These are phyloP conservation scores for Uronychia setigera DNA, from an alignment of 73 alveolate genomes.

Conservation along the genomic window DNA sequence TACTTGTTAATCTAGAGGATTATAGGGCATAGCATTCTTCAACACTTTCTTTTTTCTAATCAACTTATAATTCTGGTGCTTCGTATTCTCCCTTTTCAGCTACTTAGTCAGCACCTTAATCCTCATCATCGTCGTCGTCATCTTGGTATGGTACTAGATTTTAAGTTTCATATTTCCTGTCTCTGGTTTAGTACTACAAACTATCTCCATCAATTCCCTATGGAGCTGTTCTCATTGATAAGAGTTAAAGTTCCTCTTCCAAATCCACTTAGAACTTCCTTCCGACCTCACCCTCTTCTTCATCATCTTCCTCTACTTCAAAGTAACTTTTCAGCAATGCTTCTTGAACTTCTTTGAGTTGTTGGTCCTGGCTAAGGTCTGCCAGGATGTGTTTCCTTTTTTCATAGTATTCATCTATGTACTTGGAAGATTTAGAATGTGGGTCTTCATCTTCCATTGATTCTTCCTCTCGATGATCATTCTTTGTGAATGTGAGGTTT, in stretches of 20 bases:
- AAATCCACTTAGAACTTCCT: too few relatives aligned
- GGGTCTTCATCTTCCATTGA: not conserved
- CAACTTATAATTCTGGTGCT: not conserved
- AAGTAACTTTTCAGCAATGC: not conserved
- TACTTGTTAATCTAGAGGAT: too few relatives aligned
- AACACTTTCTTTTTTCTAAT: not conserved
- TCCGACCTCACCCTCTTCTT: not conserved
- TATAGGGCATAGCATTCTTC: not conserved
- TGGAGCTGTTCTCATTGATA: not conserved
- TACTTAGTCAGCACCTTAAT: not conserved
- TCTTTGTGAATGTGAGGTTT: not conserved
- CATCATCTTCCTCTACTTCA: not conserved
- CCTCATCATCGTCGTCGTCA: not conserved
- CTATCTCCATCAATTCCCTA: not conserved
- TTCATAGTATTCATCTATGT: not conserved
- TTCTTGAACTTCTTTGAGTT: not conserved
- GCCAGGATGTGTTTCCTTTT: not conserved
- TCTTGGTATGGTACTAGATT: not conserved
- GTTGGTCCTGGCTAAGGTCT: not conserved
- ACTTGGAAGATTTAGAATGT: not conserved
- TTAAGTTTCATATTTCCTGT: not conserved
- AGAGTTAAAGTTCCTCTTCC: not conserved
- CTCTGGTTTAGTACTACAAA: not conserved
- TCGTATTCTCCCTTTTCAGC: not conserved
- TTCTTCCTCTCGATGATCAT: not conserved